Evolutionary conservation across 768 basidiomycete genomes (phyloP), one percentile per base, ranked within the genome.

Genomic region (Postia placenta): DNA sequence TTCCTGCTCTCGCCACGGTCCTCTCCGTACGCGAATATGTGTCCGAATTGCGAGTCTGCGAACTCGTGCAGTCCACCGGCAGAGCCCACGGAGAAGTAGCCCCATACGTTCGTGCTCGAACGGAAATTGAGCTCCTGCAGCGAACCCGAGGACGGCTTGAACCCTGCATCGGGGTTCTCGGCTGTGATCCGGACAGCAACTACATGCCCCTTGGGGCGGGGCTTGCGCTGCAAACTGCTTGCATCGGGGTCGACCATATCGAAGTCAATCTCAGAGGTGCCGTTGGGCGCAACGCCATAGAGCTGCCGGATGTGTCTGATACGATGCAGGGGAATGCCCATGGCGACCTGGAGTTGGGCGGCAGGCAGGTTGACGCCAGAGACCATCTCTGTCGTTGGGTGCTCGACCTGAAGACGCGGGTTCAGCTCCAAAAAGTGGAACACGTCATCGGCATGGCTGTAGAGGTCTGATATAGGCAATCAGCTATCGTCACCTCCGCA

Each of bases 331-430:
- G 96, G 93, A 49, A 98, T 77, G 71, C 96, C 96, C 96, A 99
- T 99, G 23, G 96, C 92, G 55, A 99, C 75, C 66, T 97, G 95
- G 41, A 98, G 80, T 65, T 99, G 96, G 11, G 96, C 90, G 48
- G 94, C 93, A 22, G 96, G 96, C 45, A 99, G 80, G 68, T 97
- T 96, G 70, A 97, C 95, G 9, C 96, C 96, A 3, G 88, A 85
- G n/a, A 98, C 96, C 92, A 98, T 99, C 69, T 99, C 96, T 19
- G 96, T 99, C 11, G 96, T 99, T 9, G 96, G 96, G 67, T 99
- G 96, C 72, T 99, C 96, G 61, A 99, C 96, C 72, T 99, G 96
- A 19, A 99, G 85, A 78, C 96, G 94, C 40, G 96, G 96, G 68
- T 99, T 99, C 52, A 99, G 81, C 68, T 99, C 96, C 54, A 99